These are phyloP conservation scores for Effrenium voratum DNA, from an alignment of 73 alveolate species.

Conservation along the genomic window DNA sequence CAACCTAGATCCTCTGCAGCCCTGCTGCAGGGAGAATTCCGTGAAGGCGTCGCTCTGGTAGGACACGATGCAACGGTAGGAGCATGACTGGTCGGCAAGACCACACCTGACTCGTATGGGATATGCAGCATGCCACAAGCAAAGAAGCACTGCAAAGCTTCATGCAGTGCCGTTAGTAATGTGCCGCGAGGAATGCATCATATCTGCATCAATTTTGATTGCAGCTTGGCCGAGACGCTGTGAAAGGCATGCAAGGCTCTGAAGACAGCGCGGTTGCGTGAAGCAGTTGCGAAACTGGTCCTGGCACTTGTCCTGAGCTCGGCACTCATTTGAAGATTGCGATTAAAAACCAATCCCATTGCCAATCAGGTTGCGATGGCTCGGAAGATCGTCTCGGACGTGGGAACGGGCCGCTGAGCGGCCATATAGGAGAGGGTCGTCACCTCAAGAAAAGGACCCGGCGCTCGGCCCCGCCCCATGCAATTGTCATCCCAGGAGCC, in stretches of 20 bases:
- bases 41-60: slow-evolving; percentile 85
- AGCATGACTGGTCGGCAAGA: slow-evolving; percentile 91
- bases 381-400: slow-evolving; percentile 62
- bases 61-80: slow-evolving; percentile 92
- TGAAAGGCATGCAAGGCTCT: slow-evolving; percentile 77
- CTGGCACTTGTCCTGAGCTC: slow-evolving; percentile 43
- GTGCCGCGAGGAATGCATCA: too few relatives aligned
- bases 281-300: slow-evolving; percentile 82
- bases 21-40: slow-evolving; percentile 53
- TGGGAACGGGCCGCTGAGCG: slow-evolving; percentile 73
- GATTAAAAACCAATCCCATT: background rate
- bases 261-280: slow-evolving; percentile 89
- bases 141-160: too few relatives aligned
- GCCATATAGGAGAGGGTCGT: slow-evolving; percentile 34
- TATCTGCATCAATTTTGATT: background rate
- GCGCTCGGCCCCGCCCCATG: too few relatives aligned
- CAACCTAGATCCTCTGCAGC: background rate
- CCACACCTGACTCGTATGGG: slow-evolving; percentile 36
- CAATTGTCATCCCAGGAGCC: background rate
- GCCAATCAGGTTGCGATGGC: slow-evolving; percentile 1
- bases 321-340: too few relatives aligned
- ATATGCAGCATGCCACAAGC: too few relatives aligned
- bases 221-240: slow-evolving; percentile 11
- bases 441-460: slow-evolving; percentile 21
- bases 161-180: too few relatives aligned